Base-by-base conservation (phyloP, 495 filamentous ascomycete genomes). In the Sporormia fimetaria region DNA sequence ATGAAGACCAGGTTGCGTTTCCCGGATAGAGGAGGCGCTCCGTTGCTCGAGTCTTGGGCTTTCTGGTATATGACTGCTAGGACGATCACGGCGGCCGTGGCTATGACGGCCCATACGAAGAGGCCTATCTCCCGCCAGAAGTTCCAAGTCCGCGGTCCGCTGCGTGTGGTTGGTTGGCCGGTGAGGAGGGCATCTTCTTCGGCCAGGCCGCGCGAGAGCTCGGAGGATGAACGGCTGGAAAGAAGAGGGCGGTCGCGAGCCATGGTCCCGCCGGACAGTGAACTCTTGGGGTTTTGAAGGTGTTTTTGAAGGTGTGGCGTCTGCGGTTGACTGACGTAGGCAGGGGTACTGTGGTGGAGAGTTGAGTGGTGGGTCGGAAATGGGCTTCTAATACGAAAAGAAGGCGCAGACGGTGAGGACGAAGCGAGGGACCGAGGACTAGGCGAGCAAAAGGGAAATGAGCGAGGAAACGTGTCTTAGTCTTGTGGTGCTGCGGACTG, bases 1-100 rank as follows among this genome's bases (percentile, higher is more conserved):
- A 98, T 96, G 67, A 98, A 96, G 44, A 98, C 80, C 26, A 96
- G 62, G 56, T 95, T 98, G 17, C 81, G 70, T 63, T 96, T 98
- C 10, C 82, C 81, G n/a, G 55, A 64, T 6, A 67, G 76, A 43
- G 63, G 73, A 25, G 67, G 67, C 22, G 56, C 58, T 21, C 50
- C 46, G 27, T 52, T 49, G n/a, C 44, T 51, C 20, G 59, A 63
- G 23, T 70, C 57, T 39, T 75, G 63, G 47, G 63, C 64, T 56
- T 86, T 76, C 51, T 86, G 80, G 50, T 75, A 78, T 27, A 85
- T 59, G 7, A 85, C 80, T 3, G 79, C 80, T 15, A 88, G 67
- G 11, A 88, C 67, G 33, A 90, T 71, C 6, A 87, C 77, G 18
- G 69, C 72, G 15, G 79, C 72, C 0, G 88, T 95, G 4, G 88